A percentile compares a stretch with the other conserved stretches of the same genome.
Conservation (phyloP, 2,329 filamentous ascomycete genomes). For the Penicillium glabrum region DNA sequence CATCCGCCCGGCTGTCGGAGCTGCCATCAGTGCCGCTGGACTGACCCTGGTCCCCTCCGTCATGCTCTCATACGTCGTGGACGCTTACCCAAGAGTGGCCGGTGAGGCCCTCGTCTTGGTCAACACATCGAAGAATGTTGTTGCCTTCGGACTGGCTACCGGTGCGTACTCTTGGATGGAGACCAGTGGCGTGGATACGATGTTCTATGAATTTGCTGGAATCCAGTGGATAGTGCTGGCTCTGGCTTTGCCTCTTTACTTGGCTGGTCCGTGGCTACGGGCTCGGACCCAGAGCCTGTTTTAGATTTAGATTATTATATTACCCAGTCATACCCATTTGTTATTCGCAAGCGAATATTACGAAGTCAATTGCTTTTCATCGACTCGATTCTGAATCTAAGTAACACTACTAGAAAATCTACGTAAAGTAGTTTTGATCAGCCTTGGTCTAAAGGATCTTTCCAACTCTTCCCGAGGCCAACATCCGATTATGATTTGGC, state of each 20-base stretch:
- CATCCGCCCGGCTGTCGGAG: constrained; percentile 28
- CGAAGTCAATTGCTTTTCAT: not conserved
- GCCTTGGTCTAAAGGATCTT: too few relatives aligned
- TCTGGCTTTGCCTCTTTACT: constrained; percentile 32
- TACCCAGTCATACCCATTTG: not conserved
- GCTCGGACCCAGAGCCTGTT: constrained; percentile 12
- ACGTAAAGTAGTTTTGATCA: too few relatives aligned
- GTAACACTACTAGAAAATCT: not conserved
- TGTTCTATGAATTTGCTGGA: constrained; percentile 37
- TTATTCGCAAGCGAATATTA: not conserved
- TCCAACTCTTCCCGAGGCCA: too few relatives aligned
- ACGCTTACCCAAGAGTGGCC: constrained; percentile 30
- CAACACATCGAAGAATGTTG: constrained; percentile 31
- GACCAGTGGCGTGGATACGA: constrained; percentile 30
- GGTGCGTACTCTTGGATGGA: constrained; percentile 33
- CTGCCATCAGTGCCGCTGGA: constrained; percentile 28
- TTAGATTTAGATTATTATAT: not conserved
- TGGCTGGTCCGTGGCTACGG: constrained; percentile 27
- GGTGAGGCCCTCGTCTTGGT: constrained; percentile 38
- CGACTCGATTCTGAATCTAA: not conserved
- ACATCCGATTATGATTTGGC: too few relatives aligned
- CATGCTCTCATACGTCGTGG: constrained; percentile 36
- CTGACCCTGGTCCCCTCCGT: constrained; percentile 36
- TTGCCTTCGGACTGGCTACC: constrained; percentile 26
- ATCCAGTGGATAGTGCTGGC: constrained; percentile 34